phyloP scores from a whole-genome alignment of 2,329 filamentous ascomycete species.

The Ophiosphaerella herpotricha region DNA sequence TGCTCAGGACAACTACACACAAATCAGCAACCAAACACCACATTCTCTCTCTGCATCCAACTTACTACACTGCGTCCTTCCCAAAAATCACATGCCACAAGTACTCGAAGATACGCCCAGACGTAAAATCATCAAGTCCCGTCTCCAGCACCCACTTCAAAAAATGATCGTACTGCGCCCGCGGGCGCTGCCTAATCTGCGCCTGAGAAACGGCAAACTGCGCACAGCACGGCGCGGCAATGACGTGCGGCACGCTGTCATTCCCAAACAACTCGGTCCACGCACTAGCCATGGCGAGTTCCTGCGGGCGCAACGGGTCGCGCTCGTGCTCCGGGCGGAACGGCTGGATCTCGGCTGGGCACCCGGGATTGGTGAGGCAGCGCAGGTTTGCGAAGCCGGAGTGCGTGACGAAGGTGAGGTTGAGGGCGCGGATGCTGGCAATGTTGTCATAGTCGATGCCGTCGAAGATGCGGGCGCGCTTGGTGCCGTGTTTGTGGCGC shows the following conservation, averaged over 20 bases:
- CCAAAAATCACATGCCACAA: slow-evolving; percentile 36
- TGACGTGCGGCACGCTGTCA: slow-evolving; percentile 19
- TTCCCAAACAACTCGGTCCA: slow-evolving; percentile 22
- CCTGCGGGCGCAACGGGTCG: slow-evolving; percentile 7
- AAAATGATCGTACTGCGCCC: slow-evolving; percentile 33
- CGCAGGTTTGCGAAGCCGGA: slow-evolving; percentile 50
- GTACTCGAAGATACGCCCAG: slow-evolving; percentile 30
- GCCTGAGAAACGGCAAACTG: slow-evolving; percentile 43
- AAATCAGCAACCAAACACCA: slow-evolving; percentile 4
- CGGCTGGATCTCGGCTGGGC: slow-evolving; percentile 47
- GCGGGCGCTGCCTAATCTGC: slow-evolving; percentile 29
- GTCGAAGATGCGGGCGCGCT: slow-evolving; percentile 10
- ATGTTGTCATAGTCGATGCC: slow-evolving; percentile 16
- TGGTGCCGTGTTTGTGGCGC: slow-evolving; percentile 17
- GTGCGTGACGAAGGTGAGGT: slow-evolving; percentile 44
- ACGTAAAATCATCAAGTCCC: slow-evolving; percentile 25
- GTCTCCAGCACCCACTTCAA: slow-evolving; percentile 30
- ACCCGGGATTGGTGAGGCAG: slow-evolving; percentile 46
- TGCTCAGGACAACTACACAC: slow-evolving; percentile 21
- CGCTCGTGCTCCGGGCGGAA: slow-evolving; percentile 28
- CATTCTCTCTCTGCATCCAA: neutral
- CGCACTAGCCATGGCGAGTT: slow-evolving; percentile 19
- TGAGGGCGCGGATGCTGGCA: slow-evolving; percentile 23
- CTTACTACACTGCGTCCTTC: slow-evolving; percentile 23
- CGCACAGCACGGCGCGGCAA: slow-evolving; percentile 54